These are phyloP conservation scores for Tetrahymena borealis DNA, from an alignment of 73 alveolate genomes.

Conservation along the genomic window DNA sequence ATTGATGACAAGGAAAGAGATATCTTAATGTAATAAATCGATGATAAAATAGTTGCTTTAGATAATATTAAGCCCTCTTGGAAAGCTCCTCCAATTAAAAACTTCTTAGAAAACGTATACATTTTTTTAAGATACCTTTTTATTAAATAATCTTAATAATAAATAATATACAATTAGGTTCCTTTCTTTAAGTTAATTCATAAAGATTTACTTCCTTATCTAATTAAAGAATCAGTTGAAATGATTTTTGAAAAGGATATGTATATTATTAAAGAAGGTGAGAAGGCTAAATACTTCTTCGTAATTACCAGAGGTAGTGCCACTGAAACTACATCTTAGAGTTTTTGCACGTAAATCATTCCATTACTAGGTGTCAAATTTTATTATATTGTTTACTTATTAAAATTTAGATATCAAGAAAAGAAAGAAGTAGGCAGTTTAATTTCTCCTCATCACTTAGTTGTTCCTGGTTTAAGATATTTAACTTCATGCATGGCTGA, in stretches of 20 bases:
- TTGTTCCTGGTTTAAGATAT: constrained; percentile 22
- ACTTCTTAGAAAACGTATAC: background rate
- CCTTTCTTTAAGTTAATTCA: constrained; percentile 20
- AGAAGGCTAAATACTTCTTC: background rate
- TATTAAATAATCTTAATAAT: too few relatives aligned
- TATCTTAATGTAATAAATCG: constrained; percentile 16
- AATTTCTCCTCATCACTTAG: constrained; percentile 11
- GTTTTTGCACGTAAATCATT: background rate
- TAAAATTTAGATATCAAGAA: constrained; percentile 6
- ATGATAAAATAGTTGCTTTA: constrained; percentile 5
- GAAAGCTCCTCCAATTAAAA: constrained; percentile 15
- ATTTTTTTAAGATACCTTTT: background rate
- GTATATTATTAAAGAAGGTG: constrained; percentile 23
- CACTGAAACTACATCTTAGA: constrained; percentile 1
- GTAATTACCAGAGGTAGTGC: constrained; percentile 40
- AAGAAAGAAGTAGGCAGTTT: background rate
- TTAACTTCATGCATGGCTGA: constrained; percentile 24
- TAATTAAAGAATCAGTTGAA: constrained; percentile 2
- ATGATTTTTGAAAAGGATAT: constrained; percentile 24
- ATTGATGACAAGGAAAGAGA: constrained; percentile 16
- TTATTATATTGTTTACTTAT: background rate
- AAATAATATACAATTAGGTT: background rate
- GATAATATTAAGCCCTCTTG: constrained; percentile 23
- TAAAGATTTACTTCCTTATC: background rate
- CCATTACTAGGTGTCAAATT: background rate